These are phyloP conservation scores for Ganoderma leucocontextum DNA, from an alignment of 1,284 basidiomycete species.

Conservation along the genomic window DNA sequence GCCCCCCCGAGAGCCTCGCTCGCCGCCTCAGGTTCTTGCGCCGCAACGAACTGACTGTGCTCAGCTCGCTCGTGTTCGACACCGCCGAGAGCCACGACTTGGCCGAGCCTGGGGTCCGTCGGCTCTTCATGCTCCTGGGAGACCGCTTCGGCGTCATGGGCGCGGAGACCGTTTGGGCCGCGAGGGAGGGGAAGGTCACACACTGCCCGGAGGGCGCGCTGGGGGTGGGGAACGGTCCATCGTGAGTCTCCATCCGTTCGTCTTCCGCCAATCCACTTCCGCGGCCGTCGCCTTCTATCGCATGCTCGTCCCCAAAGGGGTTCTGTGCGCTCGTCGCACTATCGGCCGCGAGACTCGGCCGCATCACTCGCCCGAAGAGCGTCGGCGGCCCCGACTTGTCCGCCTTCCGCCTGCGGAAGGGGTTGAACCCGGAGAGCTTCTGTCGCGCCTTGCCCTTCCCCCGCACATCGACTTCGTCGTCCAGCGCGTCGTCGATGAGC, in stretches of 20 bases:
- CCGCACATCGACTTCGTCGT: background rate
- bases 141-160: background rate
- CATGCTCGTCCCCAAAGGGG: background rate
- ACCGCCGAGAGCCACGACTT: background rate
- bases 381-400: background rate
- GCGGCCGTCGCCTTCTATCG: background rate
- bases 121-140: background rate
- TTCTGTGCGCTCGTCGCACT: background rate
- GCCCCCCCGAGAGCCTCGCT: background rate
- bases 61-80: background rate
- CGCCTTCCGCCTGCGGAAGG: constrained; percentile 1
- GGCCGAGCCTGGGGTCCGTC: background rate
- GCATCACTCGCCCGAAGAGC: background rate
- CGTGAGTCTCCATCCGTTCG: background rate
- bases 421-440: background rate
- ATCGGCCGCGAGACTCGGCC: background rate
- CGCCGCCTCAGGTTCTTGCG: background rate
- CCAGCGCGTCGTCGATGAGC: background rate
- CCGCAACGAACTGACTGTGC: background rate
- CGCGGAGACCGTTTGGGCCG: background rate
- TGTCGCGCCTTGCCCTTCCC: background rate
- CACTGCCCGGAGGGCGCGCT: background rate
- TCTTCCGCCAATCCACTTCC: background rate
- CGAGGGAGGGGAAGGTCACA: background rate
- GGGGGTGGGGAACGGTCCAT: background rate